Conservation (phyloP, 1,139 yeast genomes). For the Saccharomycopsis phalli region DNA sequence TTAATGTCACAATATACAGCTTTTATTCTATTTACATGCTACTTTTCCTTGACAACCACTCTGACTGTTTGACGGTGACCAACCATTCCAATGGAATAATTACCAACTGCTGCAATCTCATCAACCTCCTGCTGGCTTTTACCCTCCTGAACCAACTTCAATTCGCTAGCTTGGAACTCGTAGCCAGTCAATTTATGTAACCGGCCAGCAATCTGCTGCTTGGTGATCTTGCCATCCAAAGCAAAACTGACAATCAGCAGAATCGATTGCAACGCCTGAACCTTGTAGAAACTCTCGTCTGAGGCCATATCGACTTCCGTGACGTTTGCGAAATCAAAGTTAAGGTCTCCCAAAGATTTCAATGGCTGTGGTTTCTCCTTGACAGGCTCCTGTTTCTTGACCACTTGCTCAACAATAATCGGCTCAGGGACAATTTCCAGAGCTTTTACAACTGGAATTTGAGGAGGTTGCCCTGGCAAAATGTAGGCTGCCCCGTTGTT, state of each 20-base stretch:
- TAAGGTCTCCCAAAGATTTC: constrained; percentile 3
- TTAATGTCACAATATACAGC: too few relatives aligned
- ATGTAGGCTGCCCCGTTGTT: constrained; percentile 67
- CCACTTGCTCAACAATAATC: neutral
- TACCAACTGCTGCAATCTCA: too few relatives aligned
- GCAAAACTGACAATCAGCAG: constrained; percentile 4
- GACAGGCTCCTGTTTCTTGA: neutral
- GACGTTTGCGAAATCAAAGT: constrained; percentile 5
- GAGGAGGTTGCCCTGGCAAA: constrained; percentile 43
- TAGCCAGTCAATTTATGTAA: constrained; percentile 10
- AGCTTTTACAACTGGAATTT: constrained; percentile 50
- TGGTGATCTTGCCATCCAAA: constrained; percentile 2
- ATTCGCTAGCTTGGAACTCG: constrained; percentile 2
- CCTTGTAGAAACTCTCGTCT: constrained; percentile 4
- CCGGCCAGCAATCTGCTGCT: constrained; percentile 4
- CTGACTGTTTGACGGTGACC: constrained; percentile 9
- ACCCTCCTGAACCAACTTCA: neutral
- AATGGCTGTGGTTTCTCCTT: neutral
- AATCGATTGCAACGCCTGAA: constrained; percentile 7
- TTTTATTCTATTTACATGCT: neutral
- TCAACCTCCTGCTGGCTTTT: neutral
- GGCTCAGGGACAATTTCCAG: constrained; percentile 18
- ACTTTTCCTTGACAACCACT: too few relatives aligned
- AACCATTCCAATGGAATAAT: constrained; percentile 10
- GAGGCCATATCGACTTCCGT: neutral